Evolutionary conservation across 1,139 yeast species (phyloP).

Genomic region (Torulaspora pretoriensis): DNA sequence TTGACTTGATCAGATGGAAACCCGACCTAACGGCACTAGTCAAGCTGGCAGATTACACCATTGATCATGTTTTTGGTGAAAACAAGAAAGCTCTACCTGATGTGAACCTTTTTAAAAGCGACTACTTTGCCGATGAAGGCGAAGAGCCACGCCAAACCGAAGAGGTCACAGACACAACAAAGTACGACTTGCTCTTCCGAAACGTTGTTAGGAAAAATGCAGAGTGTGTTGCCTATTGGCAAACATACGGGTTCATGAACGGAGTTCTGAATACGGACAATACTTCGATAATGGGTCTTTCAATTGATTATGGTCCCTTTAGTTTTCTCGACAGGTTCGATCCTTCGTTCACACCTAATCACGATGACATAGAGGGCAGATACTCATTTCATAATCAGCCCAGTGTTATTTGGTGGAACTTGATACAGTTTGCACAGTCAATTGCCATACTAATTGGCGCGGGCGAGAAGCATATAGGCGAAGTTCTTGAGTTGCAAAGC

Average conservation of each 20-base stretch:
- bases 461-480: conserved; percentile 48
- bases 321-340: conserved; percentile 82
- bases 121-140: conserved; percentile 25
- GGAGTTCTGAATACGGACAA: conserved; percentile 96
- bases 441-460: conserved; percentile 78
- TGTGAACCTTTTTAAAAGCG: conserved; percentile 22
- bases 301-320: conserved; percentile 94
- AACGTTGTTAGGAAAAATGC: conserved; percentile 75
- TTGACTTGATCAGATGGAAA: conserved; percentile 75
- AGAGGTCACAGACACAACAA: conserved; percentile 44
- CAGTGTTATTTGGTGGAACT: conserved; percentile 88
- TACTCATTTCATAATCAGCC: conserved; percentile 84
- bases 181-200: conserved; percentile 66
- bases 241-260: conserved; percentile 84
- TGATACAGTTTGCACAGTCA: conserved; percentile 79
- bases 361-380: conserved; percentile 69
- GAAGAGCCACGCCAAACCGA: conserved; percentile 18
- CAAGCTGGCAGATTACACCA: conserved; percentile 65
- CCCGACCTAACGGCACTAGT: conserved; percentile 63
- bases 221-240: conserved; percentile 76
- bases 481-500: conserved; percentile 34
- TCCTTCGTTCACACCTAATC: conserved; percentile 81
- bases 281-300: conserved; percentile 78
- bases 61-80: conserved; percentile 55
- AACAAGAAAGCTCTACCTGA: conserved; percentile 40